These are phyloP conservation scores for Millerozyma miso DNA, from an alignment of 805 yeast species.

Conservation along the genomic window DNA sequence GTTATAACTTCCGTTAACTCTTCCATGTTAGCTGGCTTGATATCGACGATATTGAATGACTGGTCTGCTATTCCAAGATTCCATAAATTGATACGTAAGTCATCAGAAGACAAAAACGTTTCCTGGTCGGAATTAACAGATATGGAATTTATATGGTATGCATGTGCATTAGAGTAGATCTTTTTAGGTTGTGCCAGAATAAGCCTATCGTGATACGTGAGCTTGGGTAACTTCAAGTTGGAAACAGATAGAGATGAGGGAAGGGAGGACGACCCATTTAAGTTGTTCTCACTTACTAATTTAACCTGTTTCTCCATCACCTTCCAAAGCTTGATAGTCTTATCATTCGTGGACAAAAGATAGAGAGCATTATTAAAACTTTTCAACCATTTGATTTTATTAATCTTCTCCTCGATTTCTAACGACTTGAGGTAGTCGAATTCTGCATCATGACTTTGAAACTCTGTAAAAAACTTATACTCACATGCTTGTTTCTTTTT, in stretches of 20 bases:
- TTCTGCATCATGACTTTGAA: slow-evolving; percentile 98
- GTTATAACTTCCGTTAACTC: slow-evolving; percentile 98
- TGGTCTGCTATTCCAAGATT: slow-evolving; percentile 91
- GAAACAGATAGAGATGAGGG: slow-evolving; percentile 21
- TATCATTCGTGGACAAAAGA: slow-evolving; percentile 88
- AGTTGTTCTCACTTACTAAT: slow-evolving; percentile 87
- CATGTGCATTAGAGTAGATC: slow-evolving; percentile 93
- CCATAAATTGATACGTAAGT: slow-evolving; percentile 93
- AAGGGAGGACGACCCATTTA: slow-evolving; percentile 33
- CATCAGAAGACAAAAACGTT: slow-evolving; percentile 90
- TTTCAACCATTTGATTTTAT: slow-evolving; percentile 94
- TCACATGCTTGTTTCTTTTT: slow-evolving; percentile 70
- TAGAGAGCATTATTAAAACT: slow-evolving; percentile 88
- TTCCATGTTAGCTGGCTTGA: slow-evolving; percentile 97
- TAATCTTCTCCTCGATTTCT: slow-evolving; percentile 97
- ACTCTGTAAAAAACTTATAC: slow-evolving; percentile 92
- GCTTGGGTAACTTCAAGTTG: slow-evolving; percentile 73
- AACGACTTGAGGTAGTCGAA: slow-evolving; percentile 93
- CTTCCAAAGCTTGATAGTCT: slow-evolving; percentile 98
- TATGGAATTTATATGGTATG: slow-evolving; percentile 95
- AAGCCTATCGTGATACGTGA: slow-evolving; percentile 91
- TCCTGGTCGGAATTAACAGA: slow-evolving; percentile 94
- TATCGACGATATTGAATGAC: slow-evolving; percentile 94
- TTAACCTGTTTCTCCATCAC: slow-evolving; percentile 87
- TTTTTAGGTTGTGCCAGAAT: slow-evolving; percentile 92